phyloP scores from a whole-genome alignment of 2,329 filamentous ascomycete species.

The Nemania diffusa region DNA sequence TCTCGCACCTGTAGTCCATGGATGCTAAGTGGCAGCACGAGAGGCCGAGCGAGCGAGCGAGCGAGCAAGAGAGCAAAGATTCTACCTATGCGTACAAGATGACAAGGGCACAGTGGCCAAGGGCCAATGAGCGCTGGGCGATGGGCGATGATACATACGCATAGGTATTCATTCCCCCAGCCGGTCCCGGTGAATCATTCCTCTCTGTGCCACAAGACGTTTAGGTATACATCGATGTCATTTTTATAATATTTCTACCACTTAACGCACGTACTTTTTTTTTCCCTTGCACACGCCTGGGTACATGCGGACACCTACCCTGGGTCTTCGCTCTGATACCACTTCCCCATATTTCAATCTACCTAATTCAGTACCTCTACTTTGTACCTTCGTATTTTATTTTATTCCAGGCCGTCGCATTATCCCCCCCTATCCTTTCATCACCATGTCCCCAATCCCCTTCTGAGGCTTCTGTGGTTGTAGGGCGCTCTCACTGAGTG shows the following conservation, averaged over 20 bases:
- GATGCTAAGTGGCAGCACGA: slow-evolving; percentile 15
- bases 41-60: slow-evolving; percentile 4
- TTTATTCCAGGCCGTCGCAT: slow-evolving; percentile 13
- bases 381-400: slow-evolving; percentile 7
- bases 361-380: background rate
- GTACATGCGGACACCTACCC: background rate
- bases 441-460: background rate
- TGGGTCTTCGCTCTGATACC: slow-evolving; percentile 4
- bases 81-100: slow-evolving; percentile 7
- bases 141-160: slow-evolving; percentile 20
- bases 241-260: slow-evolving; percentile 30
- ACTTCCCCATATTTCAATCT: slow-evolving; percentile 23
- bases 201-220: slow-evolving; percentile 30
- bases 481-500: slow-evolving; percentile 28
- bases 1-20: slow-evolving; percentile 13
- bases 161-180: slow-evolving; percentile 9
- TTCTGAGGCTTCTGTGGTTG: slow-evolving; percentile 18
- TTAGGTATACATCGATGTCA: slow-evolving; percentile 27
- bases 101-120: slow-evolving; percentile 24
- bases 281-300: slow-evolving; percentile 9
- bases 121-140: slow-evolving; percentile 12
- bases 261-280: slow-evolving; percentile 31
- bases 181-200: slow-evolving; percentile 31
- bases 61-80: slow-evolving; percentile 15
- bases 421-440: background rate